These are phyloP conservation scores for Dichotomocladium elegans DNA, from an alignment of 371 early-diverging fungal species.

Conservation along the genomic window DNA sequence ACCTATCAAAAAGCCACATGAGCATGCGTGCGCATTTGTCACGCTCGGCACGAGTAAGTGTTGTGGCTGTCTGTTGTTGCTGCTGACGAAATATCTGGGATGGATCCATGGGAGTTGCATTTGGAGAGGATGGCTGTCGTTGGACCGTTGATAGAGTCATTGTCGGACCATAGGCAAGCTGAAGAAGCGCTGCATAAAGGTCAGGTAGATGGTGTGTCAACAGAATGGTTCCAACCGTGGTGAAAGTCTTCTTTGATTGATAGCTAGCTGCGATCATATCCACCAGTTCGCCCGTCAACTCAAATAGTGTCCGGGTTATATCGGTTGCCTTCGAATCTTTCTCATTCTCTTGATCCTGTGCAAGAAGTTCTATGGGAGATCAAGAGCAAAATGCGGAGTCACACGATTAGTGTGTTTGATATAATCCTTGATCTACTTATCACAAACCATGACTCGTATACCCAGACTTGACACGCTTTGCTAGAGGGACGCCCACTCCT, in stretches of 20 bases:
- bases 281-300: constrained; percentile 12
- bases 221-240: constrained; percentile 57
- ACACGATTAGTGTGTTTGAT: background rate
- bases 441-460: constrained; percentile 50
- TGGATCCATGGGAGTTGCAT: constrained; percentile 13
- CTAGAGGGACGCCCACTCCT: constrained; percentile 66
- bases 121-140: background rate
- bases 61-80: constrained; percentile 2
- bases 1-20: constrained; percentile 41
- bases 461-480: constrained; percentile 53
- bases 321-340: background rate
- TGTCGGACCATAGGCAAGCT: constrained; percentile 63
- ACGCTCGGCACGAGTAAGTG: constrained; percentile 27
- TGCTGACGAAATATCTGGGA: constrained; percentile 2
- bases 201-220: constrained; percentile 57
- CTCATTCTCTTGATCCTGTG: background rate
- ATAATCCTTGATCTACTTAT: too few species aligned
- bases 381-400: background rate
- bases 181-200: constrained; percentile 62
- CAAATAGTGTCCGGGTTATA: constrained; percentile 1
- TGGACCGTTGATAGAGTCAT: constrained; percentile 16
- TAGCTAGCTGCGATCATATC: constrained; percentile 23
- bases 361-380: constrained; percentile 4
- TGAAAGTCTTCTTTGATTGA: constrained; percentile 32
- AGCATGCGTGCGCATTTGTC: constrained; percentile 48